Percentiles rank a stretch among this genome's conserved stretches.
These are phyloP conservation scores for Fusarium kyushuense DNA, from an alignment of 2,329 filamentous ascomycete species.

Conservation along the genomic window DNA sequence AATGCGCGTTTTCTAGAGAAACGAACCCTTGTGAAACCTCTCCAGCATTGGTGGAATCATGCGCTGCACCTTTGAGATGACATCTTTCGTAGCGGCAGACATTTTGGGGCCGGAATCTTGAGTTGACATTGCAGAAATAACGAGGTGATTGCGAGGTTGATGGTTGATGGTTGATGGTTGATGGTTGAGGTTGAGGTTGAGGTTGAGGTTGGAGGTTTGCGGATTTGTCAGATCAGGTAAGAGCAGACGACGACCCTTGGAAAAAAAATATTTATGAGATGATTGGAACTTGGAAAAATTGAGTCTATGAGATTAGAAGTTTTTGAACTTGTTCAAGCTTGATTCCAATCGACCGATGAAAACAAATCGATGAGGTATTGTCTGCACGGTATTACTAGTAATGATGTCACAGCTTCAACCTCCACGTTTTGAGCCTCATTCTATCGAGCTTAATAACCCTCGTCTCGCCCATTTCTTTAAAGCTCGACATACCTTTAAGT, in stretches of 20 bases:
- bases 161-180: too few relatives aligned
- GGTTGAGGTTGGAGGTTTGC: conserved; percentile 5
- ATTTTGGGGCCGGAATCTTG: conserved; percentile 59
- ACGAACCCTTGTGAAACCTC: conserved; percentile 91
- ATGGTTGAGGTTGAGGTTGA: too few relatives aligned
- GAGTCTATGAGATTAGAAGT: neutral
- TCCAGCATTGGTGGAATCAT: conserved; percentile 96
- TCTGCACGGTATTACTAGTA: conserved; percentile 18
- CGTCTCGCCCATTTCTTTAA: neutral
- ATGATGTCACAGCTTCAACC: conserved; percentile 39
- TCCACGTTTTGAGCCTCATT: conserved; percentile 4
- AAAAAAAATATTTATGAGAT: neutral
- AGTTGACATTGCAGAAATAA: conserved; percentile 42
- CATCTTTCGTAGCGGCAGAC: conserved; percentile 77
- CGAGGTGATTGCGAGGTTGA: conserved; percentile 7
- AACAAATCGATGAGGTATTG: conserved; percentile 32
- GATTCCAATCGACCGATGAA: conserved; percentile 17
- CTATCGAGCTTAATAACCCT: neutral
- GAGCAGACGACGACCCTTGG: neutral
- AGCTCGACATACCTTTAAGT: neutral
- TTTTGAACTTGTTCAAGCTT: conserved; percentile 2
- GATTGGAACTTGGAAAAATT: neutral
- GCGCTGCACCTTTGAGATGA: conserved; percentile 84
- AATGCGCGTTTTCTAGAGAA: neutral
- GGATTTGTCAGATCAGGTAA: conserved; percentile 3